These are phyloP conservation scores for Sanguinoderma infundibulare DNA, from an alignment of 1,284 basidiomycete species.

Conservation along the genomic window DNA sequence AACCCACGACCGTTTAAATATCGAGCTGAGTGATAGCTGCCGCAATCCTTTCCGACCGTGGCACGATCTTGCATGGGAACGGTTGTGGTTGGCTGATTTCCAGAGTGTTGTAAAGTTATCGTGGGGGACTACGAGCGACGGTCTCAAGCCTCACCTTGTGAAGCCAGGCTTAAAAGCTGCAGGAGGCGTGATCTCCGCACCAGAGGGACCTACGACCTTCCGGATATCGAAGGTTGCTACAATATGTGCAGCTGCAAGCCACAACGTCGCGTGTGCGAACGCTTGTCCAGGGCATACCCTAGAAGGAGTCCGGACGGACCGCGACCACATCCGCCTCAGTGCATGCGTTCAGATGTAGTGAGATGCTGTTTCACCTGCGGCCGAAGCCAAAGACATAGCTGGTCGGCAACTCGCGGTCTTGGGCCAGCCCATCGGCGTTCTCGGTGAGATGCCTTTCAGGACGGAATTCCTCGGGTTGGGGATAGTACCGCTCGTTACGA, in stretches of 20 bases:
- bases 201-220: slow-evolving; percentile 26
- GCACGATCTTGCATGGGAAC: slow-evolving; percentile 15
- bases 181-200: slow-evolving; percentile 25
- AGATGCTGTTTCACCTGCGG: slow-evolving; percentile 33
- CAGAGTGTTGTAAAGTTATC: not conserved
- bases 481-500: slow-evolving; percentile 24
- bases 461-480: slow-evolving; percentile 30
- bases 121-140: not conserved
- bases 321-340: too few relatives aligned
- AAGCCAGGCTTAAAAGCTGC: slow-evolving; percentile 25
- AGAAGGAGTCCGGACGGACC: not conserved
- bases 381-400: slow-evolving; percentile 23
- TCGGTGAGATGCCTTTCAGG: slow-evolving; percentile 31
- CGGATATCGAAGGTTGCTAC: slow-evolving; percentile 32
- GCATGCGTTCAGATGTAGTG: not conserved
- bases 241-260: slow-evolving; percentile 29
- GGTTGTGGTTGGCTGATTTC: slow-evolving; percentile 8
- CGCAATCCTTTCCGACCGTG: slow-evolving; percentile 10
- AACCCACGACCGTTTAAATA: not conserved
- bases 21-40: not conserved
- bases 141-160: slow-evolving; percentile 14
- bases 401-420: slow-evolving; percentile 5
- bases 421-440: slow-evolving; percentile 1
- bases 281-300: slow-evolving; percentile 34
- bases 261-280: slow-evolving; percentile 33